Conservation (phyloP, 164 flowering plant genomes). For the Vitis amurensis region DNA sequence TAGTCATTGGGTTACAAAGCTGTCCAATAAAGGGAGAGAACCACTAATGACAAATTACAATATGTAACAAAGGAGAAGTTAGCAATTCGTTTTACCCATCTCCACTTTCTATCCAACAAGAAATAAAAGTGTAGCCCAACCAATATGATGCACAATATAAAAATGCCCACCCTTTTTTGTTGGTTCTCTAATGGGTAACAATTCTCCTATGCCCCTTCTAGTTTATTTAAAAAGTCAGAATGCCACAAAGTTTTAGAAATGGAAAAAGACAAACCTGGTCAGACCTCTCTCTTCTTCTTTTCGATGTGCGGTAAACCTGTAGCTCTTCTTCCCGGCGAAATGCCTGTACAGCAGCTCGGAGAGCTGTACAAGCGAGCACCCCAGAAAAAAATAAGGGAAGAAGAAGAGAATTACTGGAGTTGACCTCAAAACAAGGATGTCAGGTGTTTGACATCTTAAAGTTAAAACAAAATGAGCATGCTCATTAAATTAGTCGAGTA, state of each 20-base stretch:
- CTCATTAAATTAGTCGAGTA: no score
- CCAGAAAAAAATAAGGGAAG: conserved; percentile 10
- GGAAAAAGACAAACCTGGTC: conserved; percentile 62
- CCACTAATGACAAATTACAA: background rate
- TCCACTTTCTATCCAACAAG: background rate
- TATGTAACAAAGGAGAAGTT: background rate
- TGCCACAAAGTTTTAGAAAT: no score
- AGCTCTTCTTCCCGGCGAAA: conserved; percentile 78
- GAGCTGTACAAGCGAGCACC: conserved; percentile 46
- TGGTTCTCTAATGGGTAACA: no score
- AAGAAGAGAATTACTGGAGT: background rate
- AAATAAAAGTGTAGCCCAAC: no score
- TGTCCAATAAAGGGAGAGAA: background rate
- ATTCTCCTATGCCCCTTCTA: no score
- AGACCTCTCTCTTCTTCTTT: conserved; percentile 79
- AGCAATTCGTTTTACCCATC: background rate
- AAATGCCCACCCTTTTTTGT: no score
- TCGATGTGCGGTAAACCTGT: conserved; percentile 48
- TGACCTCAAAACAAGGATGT: no score
- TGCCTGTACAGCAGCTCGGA: conserved; percentile 82
- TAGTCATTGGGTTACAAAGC: background rate
- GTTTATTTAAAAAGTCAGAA: no score
- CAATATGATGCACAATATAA: no score
- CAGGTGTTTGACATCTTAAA: no score
- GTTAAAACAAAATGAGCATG: no score